Evolutionary conservation across 495 filamentous ascomycete species (phyloP).

Genomic region (Penicillium waksmanii): DNA sequence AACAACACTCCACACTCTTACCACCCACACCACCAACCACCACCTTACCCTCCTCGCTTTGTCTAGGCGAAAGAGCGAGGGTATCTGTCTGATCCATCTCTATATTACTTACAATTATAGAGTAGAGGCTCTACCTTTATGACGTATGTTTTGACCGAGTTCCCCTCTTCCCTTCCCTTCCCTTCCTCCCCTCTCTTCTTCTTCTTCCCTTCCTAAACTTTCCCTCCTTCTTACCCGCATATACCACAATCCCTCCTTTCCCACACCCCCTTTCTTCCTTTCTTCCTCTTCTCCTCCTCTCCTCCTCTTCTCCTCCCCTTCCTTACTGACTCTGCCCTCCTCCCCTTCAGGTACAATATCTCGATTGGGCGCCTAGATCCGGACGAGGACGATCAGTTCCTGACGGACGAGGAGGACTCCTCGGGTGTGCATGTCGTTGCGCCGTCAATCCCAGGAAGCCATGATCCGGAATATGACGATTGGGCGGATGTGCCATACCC

Average conservation of each 20-base stretch:
- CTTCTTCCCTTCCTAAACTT: constrained; percentile 44
- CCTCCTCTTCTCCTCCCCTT: constrained; percentile 30
- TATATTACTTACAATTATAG: constrained; percentile 9
- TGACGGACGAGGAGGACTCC: constrained; percentile 58
- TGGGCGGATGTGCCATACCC: constrained; percentile 54
- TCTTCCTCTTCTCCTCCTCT: constrained; percentile 13
- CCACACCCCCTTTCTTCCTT: constrained; percentile 6
- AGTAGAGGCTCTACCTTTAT: constrained; percentile 28
- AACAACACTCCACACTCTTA: too few species aligned
- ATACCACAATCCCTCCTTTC: neutral
- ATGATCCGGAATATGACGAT: constrained; percentile 48
- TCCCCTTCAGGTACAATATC: constrained; percentile 50
- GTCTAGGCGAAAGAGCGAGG: constrained; percentile 6
- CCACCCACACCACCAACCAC: neutral
- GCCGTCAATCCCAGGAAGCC: constrained; percentile 49
- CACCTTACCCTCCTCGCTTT: constrained; percentile 21
- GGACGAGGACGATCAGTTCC: constrained; percentile 47
- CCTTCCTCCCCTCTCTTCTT: constrained; percentile 5
- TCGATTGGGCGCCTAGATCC: constrained; percentile 47
- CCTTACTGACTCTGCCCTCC: constrained; percentile 33
- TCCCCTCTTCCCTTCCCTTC: constrained; percentile 17
- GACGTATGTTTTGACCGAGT: constrained; percentile 35
- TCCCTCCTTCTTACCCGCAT: constrained; percentile 25
- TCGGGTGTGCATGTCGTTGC: constrained; percentile 57
- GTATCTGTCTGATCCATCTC: neutral